Conservation (phyloP, 495 filamentous ascomycete species). For the Penicillium canariense region DNA sequence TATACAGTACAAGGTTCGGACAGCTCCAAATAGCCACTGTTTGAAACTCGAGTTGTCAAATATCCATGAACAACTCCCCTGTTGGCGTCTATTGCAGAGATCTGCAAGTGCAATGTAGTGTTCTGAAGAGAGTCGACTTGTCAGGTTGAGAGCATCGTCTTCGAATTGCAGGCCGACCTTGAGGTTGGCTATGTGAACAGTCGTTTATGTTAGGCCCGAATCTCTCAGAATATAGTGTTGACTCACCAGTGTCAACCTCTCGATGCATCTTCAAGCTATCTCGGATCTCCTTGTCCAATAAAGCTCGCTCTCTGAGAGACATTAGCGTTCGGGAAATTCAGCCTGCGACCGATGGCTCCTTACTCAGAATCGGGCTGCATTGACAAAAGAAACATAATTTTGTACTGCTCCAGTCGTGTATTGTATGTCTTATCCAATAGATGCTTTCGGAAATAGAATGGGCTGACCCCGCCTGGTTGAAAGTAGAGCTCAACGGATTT, state of each 20-base stretch:
- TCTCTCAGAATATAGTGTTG: too few relatives aligned
- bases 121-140: conserved; percentile 17
- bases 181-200: too few relatives aligned
- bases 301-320: neutral
- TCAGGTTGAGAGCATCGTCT: conserved; percentile 18
- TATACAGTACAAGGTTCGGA: conserved; percentile 32
- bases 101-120: conserved; percentile 30
- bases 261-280: too few relatives aligned
- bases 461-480: conserved; percentile 34
- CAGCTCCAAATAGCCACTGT: conserved; percentile 28
- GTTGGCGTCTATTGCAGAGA: conserved; percentile 29
- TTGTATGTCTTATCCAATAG: conserved; percentile 30
- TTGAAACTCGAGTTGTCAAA: conserved; percentile 25
- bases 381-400: conserved; percentile 27
- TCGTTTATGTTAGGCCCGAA: too few relatives aligned
- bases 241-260: too few relatives aligned
- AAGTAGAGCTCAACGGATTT: conserved; percentile 32
- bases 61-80: conserved; percentile 32
- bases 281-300: conserved; percentile 17
- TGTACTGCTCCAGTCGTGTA: conserved; percentile 31
- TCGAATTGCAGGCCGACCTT: too few relatives aligned
- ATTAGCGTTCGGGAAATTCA: neutral
- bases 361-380: conserved; percentile 34
- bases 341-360: too few relatives aligned
- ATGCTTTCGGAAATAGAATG: conserved; percentile 26